Evolutionary conservation across 345 rosid species (phyloP), one percentile per base, ranked within the genome.

Genomic region (Noccaea caerulescens): DNA sequence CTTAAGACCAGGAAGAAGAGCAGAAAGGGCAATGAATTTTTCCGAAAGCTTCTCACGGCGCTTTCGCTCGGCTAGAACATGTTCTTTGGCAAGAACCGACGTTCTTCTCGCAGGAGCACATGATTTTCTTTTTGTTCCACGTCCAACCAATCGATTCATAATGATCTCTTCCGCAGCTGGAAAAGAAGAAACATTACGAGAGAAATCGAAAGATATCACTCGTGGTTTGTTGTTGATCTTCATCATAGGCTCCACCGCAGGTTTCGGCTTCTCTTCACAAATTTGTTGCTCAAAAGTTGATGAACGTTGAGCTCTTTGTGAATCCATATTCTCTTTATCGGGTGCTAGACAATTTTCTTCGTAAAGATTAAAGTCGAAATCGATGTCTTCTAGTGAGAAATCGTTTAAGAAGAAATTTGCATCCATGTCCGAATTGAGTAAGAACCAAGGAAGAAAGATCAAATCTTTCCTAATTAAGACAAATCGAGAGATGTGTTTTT

Each of bases 31-130:
- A 30, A 92, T 81, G 68, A 92, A 84, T 8, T 81, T 78, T 71
- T 87, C 87, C 66, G 81, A 84, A 49, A 92, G 89, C 82, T 81
- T 87, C 71, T 89, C 92, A 27, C 98, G 83, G 1, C 98, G 83
- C 65, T 89, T 89, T 78, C 96, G 78, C 75, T 92, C 98, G 2
- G 98, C 93, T n/a, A 89, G 51, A 5, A 92, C 86, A 72, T 92
- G 96, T 55, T 92, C 98, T 71, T 83, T 82, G 8, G 98, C 93
- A 20, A 79, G 79, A 6, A 79, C 16, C 1, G 80, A 84, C 18
- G 59, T 69, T 76, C 93, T 81, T 20, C 76, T 79, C 25, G 37
- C 62, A 54, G 5, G 7, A 51, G 69, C 68, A 58, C 2, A 58
- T 8, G 44, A 23, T 44, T 68, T 68, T n/a, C 75, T 76, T 49